Evolutionary conservation across 192 early-diverging fungal species (phyloP).

Genomic region (Coemansia sp.): DNA sequence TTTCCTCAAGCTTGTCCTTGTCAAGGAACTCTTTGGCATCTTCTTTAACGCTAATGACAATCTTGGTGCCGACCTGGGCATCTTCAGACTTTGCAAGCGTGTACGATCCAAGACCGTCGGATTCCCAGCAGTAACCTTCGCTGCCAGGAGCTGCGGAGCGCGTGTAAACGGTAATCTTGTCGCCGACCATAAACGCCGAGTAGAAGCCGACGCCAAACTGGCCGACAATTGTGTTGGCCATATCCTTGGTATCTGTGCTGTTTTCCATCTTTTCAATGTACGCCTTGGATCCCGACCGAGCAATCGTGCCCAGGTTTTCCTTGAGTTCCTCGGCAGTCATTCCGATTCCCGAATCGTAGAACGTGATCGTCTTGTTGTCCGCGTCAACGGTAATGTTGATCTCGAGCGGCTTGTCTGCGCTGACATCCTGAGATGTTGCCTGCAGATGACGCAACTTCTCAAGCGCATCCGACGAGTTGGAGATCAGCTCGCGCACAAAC

Average conservation of each 20-base stretch:
- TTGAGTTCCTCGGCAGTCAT: constrained; percentile 90
- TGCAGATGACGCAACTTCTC: constrained; percentile 89
- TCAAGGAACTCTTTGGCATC: constrained; percentile 83
- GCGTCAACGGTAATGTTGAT: constrained; percentile 79
- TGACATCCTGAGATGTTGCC: constrained; percentile 76
- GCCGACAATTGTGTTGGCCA: constrained; percentile 80
- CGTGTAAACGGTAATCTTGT: constrained; percentile 87
- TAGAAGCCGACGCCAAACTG: constrained; percentile 99
- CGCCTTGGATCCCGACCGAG: constrained; percentile 91
- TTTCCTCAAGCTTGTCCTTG: constrained; percentile 58
- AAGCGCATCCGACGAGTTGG: constrained; percentile 94
- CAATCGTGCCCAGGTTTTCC: constrained; percentile 95
- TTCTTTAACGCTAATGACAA: constrained; percentile 86
- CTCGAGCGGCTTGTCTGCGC: constrained; percentile 73
- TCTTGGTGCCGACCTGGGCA: constrained; percentile 91
- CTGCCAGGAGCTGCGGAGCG: constrained; percentile 80
- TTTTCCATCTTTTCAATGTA: constrained; percentile 70
- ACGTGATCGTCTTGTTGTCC: constrained; percentile 71
- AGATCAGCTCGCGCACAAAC: constrained; percentile 95
- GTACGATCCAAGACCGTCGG: constrained; percentile 87
- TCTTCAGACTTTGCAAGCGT: constrained; percentile 89
- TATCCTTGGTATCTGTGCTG: constrained; percentile 47
- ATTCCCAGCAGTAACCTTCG: constrained; percentile 93
- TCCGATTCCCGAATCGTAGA: constrained; percentile 92
- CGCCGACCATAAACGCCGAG: constrained; percentile 94